Conservation (phyloP, 257 asterid genomes). For the Fraxinus pennsylvanica region DNA sequence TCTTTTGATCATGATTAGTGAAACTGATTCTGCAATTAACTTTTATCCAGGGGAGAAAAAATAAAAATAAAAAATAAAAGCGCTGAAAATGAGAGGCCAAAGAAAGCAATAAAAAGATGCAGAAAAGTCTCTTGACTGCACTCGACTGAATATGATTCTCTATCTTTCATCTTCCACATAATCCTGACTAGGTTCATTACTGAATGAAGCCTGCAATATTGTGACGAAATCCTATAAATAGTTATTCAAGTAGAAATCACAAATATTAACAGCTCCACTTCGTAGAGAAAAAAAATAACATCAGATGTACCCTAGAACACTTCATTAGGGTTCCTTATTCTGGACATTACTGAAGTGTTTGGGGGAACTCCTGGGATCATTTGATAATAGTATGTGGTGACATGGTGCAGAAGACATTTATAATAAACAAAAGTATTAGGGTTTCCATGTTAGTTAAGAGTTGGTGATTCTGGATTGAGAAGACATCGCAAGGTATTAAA, state of each 20-base stretch:
- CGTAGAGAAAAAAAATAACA: neutral
- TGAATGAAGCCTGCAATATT: conserved; percentile 1
- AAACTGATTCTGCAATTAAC: neutral
- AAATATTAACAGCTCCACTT: neutral
- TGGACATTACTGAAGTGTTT: conserved; percentile 19
- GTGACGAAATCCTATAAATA: conserved; percentile 26
- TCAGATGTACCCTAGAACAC: conserved; percentile 44
- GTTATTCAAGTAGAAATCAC: conserved; percentile 1
- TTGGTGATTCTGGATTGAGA: no score
- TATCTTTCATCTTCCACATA: conserved; percentile 26
- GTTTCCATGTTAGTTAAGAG: no score
- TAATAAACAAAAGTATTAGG: no score
- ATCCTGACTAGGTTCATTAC: conserved; percentile 44
- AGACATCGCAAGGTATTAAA: no score
- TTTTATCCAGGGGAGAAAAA: neutral
- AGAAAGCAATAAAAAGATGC: neutral
- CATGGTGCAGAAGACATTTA: no score
- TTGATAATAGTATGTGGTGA: no score
- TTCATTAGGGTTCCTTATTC: conserved; percentile 22
- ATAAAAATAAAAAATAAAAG: neutral
- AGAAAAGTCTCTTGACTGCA: conserved; percentile 14
- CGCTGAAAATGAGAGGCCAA: conserved; percentile 12
- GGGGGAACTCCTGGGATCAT: no score
- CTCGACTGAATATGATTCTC: conserved; percentile 31
- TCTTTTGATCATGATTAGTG: no score